These are phyloP conservation scores for Globisporangium cylindrosporum DNA, from an alignment of 352 stramenopile genomes.

Conservation along the genomic window DNA sequence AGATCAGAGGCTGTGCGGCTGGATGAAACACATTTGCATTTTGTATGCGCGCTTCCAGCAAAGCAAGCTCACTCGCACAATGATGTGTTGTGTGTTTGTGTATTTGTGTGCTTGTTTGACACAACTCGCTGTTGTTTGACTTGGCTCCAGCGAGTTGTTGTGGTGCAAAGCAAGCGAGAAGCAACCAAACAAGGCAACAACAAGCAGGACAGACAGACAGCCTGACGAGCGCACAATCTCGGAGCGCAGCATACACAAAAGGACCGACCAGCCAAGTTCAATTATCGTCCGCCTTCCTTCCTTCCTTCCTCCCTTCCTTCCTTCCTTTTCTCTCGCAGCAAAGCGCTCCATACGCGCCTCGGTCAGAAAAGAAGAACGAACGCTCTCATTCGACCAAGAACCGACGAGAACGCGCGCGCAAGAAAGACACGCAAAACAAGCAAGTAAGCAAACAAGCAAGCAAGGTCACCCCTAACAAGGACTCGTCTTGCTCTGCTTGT, in stretches of 20 bases:
- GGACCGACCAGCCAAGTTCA: not conserved
- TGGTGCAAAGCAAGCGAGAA: not conserved
- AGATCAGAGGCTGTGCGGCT: not conserved
- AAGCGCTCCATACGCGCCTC: not conserved
- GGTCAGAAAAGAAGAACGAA: not conserved
- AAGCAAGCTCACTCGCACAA: not conserved
- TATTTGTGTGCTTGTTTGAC: not conserved
- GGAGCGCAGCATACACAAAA: not conserved
- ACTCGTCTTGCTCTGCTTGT: not conserved
- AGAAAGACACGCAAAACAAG: slow-evolving; percentile 1
- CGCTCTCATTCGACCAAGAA: not conserved
- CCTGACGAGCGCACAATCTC: not conserved
- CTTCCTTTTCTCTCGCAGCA: not conserved
- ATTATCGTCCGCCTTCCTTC: not conserved
- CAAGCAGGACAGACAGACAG: not conserved
- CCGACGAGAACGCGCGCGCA: not conserved
- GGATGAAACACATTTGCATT: not conserved
- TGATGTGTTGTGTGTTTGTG: not conserved
- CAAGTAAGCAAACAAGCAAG: not conserved
- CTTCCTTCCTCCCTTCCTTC: too few species aligned
- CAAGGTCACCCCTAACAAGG: slow-evolving; percentile 4
- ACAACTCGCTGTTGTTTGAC: not conserved
- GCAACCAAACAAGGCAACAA: not conserved
- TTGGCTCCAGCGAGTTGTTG: too few species aligned
- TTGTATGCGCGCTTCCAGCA: not conserved